phyloP scores from a whole-genome alignment of 83 land plant species.

The Thuja plicata region DNA sequence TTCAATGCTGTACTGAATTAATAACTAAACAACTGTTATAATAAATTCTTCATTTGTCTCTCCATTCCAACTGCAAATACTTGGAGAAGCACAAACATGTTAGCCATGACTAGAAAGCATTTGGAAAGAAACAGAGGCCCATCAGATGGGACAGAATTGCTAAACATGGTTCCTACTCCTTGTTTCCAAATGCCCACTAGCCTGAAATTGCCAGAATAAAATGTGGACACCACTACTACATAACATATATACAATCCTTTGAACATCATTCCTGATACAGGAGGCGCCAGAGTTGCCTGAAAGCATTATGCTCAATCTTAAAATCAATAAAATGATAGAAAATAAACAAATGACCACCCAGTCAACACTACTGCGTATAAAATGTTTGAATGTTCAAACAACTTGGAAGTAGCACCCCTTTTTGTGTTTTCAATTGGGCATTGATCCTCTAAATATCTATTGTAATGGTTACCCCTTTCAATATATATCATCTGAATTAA shows the following conservation, averaged over 20 bases:
- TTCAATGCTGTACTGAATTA: too few species aligned
- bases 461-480: too few species aligned
- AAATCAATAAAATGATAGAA: not conserved
- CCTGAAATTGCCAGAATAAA: constrained; percentile 89
- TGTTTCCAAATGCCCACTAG: constrained; percentile 94
- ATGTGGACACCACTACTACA: constrained; percentile 55
- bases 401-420: too few species aligned
- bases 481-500: too few species aligned
- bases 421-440: too few species aligned
- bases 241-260: constrained; percentile 78
- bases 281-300: constrained; percentile 89
- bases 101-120: constrained; percentile 69
- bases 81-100: constrained; percentile 62
- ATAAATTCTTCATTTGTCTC: not conserved
- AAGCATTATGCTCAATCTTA: not conserved
- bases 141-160: constrained; percentile 50
- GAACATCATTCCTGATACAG: constrained; percentile 89
- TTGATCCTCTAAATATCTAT: too few species aligned
- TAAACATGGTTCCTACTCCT: constrained; percentile 46
- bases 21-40: too few species aligned
- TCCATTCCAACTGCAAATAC: constrained; percentile 80
- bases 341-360: too few species aligned
- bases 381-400: too few species aligned
- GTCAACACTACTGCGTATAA: too few species aligned
- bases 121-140: constrained; percentile 55